These are phyloP conservation scores for Hanseniaspora singularis DNA, from an alignment of 805 yeast species.

Conservation along the genomic window DNA sequence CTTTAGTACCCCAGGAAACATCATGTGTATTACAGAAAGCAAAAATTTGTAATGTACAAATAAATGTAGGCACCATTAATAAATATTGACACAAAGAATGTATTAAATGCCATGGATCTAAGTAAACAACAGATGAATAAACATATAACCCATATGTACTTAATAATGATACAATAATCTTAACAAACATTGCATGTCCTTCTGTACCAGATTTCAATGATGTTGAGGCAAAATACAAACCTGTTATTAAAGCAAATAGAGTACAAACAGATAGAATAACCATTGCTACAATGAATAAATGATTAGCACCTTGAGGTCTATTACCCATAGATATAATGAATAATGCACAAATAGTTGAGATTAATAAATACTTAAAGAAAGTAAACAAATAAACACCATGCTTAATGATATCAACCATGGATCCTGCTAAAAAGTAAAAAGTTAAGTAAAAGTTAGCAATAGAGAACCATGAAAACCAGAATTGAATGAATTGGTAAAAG, in stretches of 20 bases:
- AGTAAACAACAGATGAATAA: slow-evolving; percentile 66
- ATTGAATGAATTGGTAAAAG: slow-evolving; percentile 67
- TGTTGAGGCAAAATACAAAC: slow-evolving; percentile 61
- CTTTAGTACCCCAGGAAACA: slow-evolving; percentile 98
- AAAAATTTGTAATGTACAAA: slow-evolving; percentile 84
- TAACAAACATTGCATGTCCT: slow-evolving; percentile 45
- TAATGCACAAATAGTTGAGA: slow-evolving; percentile 74
- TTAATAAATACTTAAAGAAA: slow-evolving; percentile 71
- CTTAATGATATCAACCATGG: slow-evolving; percentile 46
- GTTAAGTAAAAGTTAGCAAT: slow-evolving; percentile 85
- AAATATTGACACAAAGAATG: slow-evolving; percentile 83
- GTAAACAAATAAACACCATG: slow-evolving; percentile 74
- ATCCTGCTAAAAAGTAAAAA: slow-evolving; percentile 84
- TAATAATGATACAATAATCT: slow-evolving; percentile 69
- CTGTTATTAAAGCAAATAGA: slow-evolving; percentile 66
- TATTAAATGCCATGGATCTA: slow-evolving; percentile 94
- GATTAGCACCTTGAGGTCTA: slow-evolving; percentile 91
- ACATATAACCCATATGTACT: slow-evolving; percentile 88
- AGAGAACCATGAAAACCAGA: slow-evolving; percentile 83
- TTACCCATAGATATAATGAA: slow-evolving; percentile 92
- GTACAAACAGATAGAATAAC: slow-evolving; percentile 67
- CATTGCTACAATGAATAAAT: slow-evolving; percentile 61
- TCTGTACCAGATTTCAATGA: slow-evolving; percentile 35
- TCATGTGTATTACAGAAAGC: slow-evolving; percentile 98
- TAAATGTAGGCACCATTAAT: slow-evolving; percentile 77